These are phyloP conservation scores for Thalassiosira oceanica DNA, from an alignment of 352 stramenopile species.

Conservation along the genomic window DNA sequence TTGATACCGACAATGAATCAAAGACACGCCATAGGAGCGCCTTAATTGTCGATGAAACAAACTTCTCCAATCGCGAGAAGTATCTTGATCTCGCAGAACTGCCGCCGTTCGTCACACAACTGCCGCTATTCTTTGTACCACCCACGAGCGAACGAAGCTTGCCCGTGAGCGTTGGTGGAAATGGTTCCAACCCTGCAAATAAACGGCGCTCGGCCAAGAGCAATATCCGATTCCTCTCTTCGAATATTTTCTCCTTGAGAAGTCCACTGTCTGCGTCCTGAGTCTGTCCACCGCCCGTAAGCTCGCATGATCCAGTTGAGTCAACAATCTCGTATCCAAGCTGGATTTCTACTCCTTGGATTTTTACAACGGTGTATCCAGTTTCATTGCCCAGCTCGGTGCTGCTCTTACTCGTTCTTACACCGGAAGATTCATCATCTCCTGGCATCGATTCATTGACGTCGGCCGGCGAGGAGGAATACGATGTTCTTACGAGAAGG, in stretches of 20 bases:
- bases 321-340: slow-evolving; percentile 51
- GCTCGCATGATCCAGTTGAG: too few species aligned
- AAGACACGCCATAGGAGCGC: slow-evolving; percentile 50
- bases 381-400: too few species aligned
- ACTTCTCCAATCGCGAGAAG: slow-evolving; percentile 42
- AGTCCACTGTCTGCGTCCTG: too few species aligned
- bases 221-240: slow-evolving; percentile 52
- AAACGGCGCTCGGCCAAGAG: slow-evolving; percentile 48
- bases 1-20: slow-evolving; percentile 44
- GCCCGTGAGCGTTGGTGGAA: slow-evolving; percentile 29
- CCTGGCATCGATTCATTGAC: too few species aligned
- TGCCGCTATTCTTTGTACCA: too few species aligned
- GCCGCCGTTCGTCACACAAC: too few species aligned
- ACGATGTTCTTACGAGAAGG: slow-evolving; percentile 38
- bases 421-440: not conserved
- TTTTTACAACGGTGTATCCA: slow-evolving; percentile 35
- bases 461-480: slow-evolving; percentile 18
- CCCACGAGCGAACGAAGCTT: too few species aligned
- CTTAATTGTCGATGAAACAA: slow-evolving; percentile 41
- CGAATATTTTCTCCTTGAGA: slow-evolving; percentile 22
- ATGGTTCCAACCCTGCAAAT: slow-evolving; percentile 47
- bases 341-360: slow-evolving; percentile 37
- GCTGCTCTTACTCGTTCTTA: too few species aligned
- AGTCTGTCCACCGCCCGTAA: slow-evolving; percentile 1
- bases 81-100: too few species aligned